Evolutionary conservation across 2,329 filamentous ascomycete species (phyloP).

Genomic region (Pseudocercospora fuligena): DNA sequence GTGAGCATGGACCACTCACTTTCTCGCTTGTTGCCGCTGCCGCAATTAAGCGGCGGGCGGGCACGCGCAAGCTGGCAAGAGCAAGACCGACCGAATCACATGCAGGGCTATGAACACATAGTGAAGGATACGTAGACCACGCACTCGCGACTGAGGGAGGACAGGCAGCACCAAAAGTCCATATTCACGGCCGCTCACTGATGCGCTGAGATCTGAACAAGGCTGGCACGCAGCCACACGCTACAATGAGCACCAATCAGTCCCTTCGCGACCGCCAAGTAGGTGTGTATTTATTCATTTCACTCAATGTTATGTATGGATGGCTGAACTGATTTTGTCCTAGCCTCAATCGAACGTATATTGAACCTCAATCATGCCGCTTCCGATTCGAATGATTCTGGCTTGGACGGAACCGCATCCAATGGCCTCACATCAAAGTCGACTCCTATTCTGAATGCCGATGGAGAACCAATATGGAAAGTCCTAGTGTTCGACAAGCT

Average conservation of each 20-base stretch:
- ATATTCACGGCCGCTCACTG: not conserved
- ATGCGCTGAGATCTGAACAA: conserved; percentile 35
- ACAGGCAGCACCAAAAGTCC: not conserved
- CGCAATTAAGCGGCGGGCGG: not conserved
- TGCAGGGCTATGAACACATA: not conserved
- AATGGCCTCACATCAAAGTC: conserved; percentile 70
- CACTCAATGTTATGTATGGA: conserved; percentile 21
- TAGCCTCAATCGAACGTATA: conserved; percentile 92
- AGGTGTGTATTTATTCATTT: conserved; percentile 54
- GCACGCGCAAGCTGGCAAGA: not conserved
- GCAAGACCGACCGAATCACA: conserved; percentile 4
- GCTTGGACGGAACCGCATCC: conserved; percentile 64
- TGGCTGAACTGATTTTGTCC: conserved; percentile 17
- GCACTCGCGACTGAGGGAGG: not conserved
- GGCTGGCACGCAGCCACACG: conserved; percentile 40
- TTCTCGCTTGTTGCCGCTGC: not conserved
- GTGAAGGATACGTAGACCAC: conserved; percentile 5
- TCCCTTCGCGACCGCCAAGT: conserved; percentile 74
- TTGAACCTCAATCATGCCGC: conserved; percentile 86
- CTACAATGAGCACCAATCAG: conserved; percentile 60
- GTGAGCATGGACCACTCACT: not conserved
- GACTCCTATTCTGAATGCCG: conserved; percentile 80
- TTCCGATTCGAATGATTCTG: conserved; percentile 58
- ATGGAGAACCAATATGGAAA: conserved; percentile 96
- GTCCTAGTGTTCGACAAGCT: conserved; percentile 92